Base-by-base conservation (phyloP, 2,329 filamentous ascomycete species). In the Trichoderma atroviride region DNA sequence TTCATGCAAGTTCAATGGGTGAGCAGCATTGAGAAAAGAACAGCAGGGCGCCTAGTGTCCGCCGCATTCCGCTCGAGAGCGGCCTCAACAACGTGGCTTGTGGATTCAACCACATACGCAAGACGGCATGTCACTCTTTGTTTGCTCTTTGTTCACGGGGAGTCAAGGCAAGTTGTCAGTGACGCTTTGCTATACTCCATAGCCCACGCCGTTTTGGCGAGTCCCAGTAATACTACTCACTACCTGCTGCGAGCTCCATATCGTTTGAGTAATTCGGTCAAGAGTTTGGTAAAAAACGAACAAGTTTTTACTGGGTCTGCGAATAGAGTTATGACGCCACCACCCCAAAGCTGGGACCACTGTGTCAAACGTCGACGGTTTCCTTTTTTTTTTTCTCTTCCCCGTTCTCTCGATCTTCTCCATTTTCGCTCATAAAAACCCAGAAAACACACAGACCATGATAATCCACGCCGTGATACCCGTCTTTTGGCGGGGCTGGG, bases 1-100 rank as follows among this genome's bases (percentile, higher is more conserved):
- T 35, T 35, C 31, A 35, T 29, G 24, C 40, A n/a, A 52, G 33
- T 35, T 35, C 33, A 35, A 35, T 14, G 27, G 19, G 37, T 5
- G 37, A 19, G 4, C 10, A 40, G 37, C 33, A 13, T 35, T 13
- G 37, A 19, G 59, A 19, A 62, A 62, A 29, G 6, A 47, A 33
- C 24, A 47, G 33, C 55, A 22, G 24, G 61, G 61, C 50, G 22
- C 24, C 33, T 56, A 64, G 61, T 52, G 33, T 64, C 24, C 33
- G 50, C 33, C 31, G 61, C n/a, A 52, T 56, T 55, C 33, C 50
- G 61, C 33, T 35, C 43, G 50, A 19, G 27, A 43, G 53, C 24
- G 13, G 53, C 35, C 31, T 59, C 27, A 50, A 66, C 53, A 52
- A 67, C 63, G 63, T 67, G 63, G 63, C 63, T 50, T 58, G 63